Evolutionary conservation across 2,329 filamentous ascomycete species (phyloP).

Genomic region (Arthrobotrys musiformis): DNA sequence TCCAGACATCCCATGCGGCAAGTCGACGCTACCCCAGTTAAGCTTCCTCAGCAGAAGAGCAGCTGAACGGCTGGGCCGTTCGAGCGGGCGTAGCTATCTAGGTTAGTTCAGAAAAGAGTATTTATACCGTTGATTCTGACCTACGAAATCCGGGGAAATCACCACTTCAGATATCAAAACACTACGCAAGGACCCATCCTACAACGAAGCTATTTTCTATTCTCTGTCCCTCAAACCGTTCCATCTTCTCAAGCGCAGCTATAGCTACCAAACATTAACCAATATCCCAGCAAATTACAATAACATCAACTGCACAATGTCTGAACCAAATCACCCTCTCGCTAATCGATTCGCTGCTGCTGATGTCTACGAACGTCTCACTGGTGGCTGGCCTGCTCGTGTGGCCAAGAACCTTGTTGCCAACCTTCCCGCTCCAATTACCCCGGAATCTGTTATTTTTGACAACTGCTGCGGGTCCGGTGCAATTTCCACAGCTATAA

Average conservation of each 20-base stretch:
- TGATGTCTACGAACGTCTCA: slow-evolving; percentile 45
- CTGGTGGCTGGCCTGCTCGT: slow-evolving; percentile 49
- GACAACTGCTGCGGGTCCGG: slow-evolving; percentile 54
- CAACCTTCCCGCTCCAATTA: slow-evolving; percentile 4
- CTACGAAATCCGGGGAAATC: neutral
- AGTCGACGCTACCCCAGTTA: neutral
- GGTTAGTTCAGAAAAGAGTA: neutral
- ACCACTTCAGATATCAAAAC: neutral
- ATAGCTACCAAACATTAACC: neutral
- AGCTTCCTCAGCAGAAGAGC: neutral
- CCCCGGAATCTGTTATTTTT: slow-evolving; percentile 31
- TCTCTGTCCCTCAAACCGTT: neutral
- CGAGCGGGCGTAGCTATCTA: too few species aligned
- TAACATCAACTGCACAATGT: neutral
- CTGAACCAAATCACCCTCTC: neutral
- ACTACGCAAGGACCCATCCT: neutral
- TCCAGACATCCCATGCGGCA: neutral
- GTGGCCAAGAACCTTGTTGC: slow-evolving; percentile 26
- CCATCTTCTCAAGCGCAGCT: neutral
- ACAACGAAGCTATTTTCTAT: neutral
- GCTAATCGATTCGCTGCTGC: slow-evolving; percentile 21
- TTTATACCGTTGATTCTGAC: neutral
- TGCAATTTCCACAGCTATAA: slow-evolving; percentile 36
- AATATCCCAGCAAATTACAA: neutral
- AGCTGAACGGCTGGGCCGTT: neutral